Percentiles rank a stretch among this genome's conserved stretches.
These are phyloP conservation scores for Fusarium subglutinans DNA, from an alignment of 2,329 filamentous ascomycete genomes.

Conservation along the genomic window DNA sequence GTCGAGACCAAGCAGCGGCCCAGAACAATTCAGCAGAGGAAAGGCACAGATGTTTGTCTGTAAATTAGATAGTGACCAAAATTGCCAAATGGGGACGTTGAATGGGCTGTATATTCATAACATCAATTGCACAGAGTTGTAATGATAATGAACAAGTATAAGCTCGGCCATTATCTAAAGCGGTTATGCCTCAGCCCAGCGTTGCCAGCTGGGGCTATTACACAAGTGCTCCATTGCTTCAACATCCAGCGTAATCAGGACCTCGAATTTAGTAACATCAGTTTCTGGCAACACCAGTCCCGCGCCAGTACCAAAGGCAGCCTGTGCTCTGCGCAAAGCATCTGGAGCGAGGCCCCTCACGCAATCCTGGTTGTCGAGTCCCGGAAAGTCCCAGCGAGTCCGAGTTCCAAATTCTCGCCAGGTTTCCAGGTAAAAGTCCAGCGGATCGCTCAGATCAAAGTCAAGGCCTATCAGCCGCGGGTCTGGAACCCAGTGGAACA, in stretches of 20 bases:
- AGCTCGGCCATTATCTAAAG: accelerated
- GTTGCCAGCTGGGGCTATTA: not conserved
- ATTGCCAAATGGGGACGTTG: too few relatives aligned
- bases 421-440: not conserved
- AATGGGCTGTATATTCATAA: accelerated
- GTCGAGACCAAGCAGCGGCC: accelerated
- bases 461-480: not conserved
- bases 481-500: accelerated
- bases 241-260: not conserved
- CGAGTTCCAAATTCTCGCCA: not conserved
- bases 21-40: accelerated
- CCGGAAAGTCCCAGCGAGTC: accelerated
- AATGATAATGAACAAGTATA: too few relatives aligned
- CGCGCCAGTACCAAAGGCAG: not conserved
- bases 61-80: accelerated
- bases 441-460: not conserved
- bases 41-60: accelerated
- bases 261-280: not conserved
- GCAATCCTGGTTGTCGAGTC: not conserved
- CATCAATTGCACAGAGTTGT: accelerated
- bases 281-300: not conserved
- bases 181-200: accelerated
- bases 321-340: not conserved
- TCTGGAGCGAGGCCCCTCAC: accelerated
- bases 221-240: not conserved